Evolutionary conservation across 768 basidiomycete genomes (phyloP).

Genomic region (Leucocoprinus birnbaumii): DNA sequence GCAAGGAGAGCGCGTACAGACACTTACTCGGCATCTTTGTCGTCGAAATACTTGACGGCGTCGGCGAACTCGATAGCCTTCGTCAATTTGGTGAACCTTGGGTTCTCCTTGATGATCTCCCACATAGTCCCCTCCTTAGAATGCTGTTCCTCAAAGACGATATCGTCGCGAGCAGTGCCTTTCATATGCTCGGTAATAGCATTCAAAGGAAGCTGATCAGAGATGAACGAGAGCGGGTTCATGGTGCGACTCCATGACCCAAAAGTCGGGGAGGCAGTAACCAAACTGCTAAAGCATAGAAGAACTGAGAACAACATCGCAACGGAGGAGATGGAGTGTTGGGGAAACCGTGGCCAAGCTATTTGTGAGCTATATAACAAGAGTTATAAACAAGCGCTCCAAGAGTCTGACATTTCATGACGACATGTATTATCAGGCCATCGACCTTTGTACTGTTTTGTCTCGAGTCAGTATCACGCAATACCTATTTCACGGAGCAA

Average conservation of each 20-base stretch:
- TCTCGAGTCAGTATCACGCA: neutral
- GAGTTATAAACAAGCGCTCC: constrained; percentile 1
- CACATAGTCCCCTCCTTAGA: constrained; percentile 12
- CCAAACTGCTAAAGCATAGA: constrained; percentile 1
- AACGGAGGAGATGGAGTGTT: too few relatives aligned
- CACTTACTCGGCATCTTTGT: constrained; percentile 10
- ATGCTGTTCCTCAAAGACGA: neutral
- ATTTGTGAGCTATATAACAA: neutral
- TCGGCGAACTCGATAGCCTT: constrained; percentile 24
- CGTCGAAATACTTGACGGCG: constrained; percentile 13
- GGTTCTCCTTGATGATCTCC: constrained; percentile 14
- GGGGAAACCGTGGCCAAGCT: too few relatives aligned
- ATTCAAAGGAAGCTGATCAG: constrained; percentile 3
- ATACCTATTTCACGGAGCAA: neutral
- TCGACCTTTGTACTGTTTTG: neutral
- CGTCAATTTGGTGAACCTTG: constrained; percentile 18
- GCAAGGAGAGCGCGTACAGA: neutral
- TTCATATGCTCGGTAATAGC: neutral
- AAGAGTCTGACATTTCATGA: constrained; percentile 11
- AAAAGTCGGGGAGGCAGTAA: neutral
- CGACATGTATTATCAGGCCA: constrained; percentile 8
- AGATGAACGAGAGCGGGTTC: neutral
- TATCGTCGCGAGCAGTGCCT: neutral
- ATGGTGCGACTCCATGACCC: constrained; percentile 5
- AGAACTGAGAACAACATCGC: constrained; percentile 2